Evolutionary conservation across 2,329 filamentous ascomycete genomes (phyloP), one percentile per base, ranked within the genome.

Genomic region (Aureobasidium vineae): DNA sequence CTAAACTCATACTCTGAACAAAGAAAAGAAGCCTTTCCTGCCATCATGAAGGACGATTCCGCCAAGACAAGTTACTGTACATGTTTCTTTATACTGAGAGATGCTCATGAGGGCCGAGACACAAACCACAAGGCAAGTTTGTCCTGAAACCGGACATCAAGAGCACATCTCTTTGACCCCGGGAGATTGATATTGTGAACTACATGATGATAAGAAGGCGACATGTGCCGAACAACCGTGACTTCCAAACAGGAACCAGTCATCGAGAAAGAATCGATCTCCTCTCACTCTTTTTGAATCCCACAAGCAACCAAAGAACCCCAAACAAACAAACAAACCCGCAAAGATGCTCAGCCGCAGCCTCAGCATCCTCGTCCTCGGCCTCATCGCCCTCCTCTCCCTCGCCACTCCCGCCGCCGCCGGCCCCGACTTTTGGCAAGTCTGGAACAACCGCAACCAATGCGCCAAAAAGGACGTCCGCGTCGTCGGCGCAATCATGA

Each of bases 111-210:
- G 13, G 41, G 56, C 16, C 56, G 56, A 59, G 56, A 59, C 8
- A 16, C 26, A 33, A 45, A 59, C 56, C n/a, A 45, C 38, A 59
- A 59, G 56, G 56, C 56, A 45, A 33, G 11, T 33, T 1, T n/a
- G 26, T 36, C 56, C 56, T 61, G 57, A 49, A 61, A 61, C 41
- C 57, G 57, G 57, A 49, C 43, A 49, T 21, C 28, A 47, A 23
- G 57, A n/a, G 4, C 1, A 13, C n/a, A 49, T 47, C 28, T 61
- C 57, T 47, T 61, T 61, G 57, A 61, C 0, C 4, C 3, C 19
- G 6, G 28, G 54, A 49, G 41, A 49, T 61, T 61, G 16, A n/a
- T 61, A 61, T 61, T 61, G 57, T 61, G 57, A 45, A 31, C 7
- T 8, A 4, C 19, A 11, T 8, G 16, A 13, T 59, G 56, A 59